phyloP scores from a whole-genome alignment of 116 monocot species.

The Iris pallida region DNA sequence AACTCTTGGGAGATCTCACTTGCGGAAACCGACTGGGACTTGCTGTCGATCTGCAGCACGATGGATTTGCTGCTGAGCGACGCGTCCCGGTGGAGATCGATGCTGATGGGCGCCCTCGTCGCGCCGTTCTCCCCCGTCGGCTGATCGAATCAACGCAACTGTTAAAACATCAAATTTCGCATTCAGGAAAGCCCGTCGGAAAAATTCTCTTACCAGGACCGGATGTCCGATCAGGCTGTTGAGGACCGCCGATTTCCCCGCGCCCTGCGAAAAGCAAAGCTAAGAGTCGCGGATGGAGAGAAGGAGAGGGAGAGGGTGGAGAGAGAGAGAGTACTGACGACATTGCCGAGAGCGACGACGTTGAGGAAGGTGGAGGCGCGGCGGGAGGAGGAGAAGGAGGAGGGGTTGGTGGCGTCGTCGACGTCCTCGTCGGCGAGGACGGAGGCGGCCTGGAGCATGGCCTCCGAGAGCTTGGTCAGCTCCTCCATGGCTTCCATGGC shows the following conservation, averaged over 20 bases:
- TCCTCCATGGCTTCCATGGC: constrained; percentile 95
- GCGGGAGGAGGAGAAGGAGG: constrained; percentile 21
- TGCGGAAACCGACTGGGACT: constrained; percentile 94
- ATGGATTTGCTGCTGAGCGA: constrained; percentile 73
- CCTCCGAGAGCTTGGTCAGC: constrained; percentile 68
- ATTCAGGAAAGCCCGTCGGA: background rate
- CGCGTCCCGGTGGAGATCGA: constrained; percentile 66
- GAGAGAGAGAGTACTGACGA: constrained; percentile 39
- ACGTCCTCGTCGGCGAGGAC: constrained; percentile 80
- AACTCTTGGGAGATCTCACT: constrained; percentile 35
- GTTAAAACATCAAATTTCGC: background rate
- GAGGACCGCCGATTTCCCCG: constrained; percentile 92
- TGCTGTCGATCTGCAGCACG: constrained; percentile 70
- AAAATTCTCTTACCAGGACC: constrained; percentile 58
- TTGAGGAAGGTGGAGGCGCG: constrained; percentile 78
- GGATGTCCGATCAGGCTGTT: constrained; percentile 97
- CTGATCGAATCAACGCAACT: constrained; percentile 25
- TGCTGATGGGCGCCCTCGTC: constrained; percentile 79
- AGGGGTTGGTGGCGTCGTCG: constrained; percentile 22
- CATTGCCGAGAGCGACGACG: constrained; percentile 85
- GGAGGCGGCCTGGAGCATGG: constrained; percentile 82
- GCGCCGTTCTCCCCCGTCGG: constrained; percentile 98
- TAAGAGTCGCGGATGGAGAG: background rate
- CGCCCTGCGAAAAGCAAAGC: constrained; percentile 43
- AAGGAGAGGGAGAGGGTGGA: background rate